Base-by-base conservation (phyloP, 73 alveolate species). In the Stentor coeruleus region DNA sequence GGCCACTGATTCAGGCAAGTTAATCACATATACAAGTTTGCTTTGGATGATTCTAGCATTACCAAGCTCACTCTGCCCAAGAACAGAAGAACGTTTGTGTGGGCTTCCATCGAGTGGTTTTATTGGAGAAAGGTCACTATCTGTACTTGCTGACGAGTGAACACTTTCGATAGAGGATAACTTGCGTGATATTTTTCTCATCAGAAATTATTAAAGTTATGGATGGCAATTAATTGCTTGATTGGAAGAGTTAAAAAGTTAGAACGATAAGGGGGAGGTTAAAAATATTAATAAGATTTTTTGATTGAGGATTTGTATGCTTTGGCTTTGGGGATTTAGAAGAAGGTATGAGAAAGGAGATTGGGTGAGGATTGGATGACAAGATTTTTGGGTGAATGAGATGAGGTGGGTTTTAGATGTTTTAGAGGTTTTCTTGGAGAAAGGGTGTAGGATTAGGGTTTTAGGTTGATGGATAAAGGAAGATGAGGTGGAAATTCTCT, bases 21-120 rank as follows among this genome's bases (percentile, higher is more conserved):
- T 66, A 26, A 66, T 66, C 37, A 66, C 79, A 33, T 66, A 66
- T 28, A 66, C 37, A 14, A 66, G 33, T 1, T 66, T 66, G 79
- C 37, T 66, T 66, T 66, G 79, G 11, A 66, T 66, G 41, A 66
- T 66, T 66, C 79, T 66, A 14, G 79, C 79, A 66, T 66, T 66
- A 0, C 49, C 36, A 14, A 20, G 11, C 41, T 66, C 79, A 26
- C 15, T 15, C n/a, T 20, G 11, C 14, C 26, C n/a, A 1, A 40
- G 2, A 28, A 33, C 33, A 14, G 79, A 20, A 28, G 79, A 31
- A 66, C 79, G 66, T 49, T 49, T 49, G 28, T 11, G 66, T 6
- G 6, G 66, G 28, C 66, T 20, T 49, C 28, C 6, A 49, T 6
- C 28, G 20, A 11, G 66, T 20, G 20, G 28, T 49, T 49, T 49